Conservation (phyloP, 2,329 filamentous ascomycete species). For the Colletotrichum sidae region DNA sequence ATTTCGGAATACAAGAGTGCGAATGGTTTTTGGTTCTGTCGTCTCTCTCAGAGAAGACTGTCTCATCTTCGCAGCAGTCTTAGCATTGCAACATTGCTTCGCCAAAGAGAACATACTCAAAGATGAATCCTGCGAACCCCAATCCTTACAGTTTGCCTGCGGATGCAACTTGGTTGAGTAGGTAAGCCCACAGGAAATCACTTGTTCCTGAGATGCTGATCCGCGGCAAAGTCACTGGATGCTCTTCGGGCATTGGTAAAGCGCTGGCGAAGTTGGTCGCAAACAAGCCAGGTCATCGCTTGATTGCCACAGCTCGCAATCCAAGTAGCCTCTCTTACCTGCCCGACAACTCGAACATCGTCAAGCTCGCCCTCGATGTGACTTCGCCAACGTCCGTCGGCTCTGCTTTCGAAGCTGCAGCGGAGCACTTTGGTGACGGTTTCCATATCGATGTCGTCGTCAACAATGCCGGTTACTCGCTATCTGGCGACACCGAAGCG, state of each 20-base stretch:
- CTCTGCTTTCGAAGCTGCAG: constrained; percentile 47
- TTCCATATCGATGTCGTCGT: constrained; percentile 47
- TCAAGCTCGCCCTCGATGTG: constrained; percentile 61
- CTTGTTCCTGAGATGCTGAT: constrained; percentile 25
- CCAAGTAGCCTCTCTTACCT: constrained; percentile 53
- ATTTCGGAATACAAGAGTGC: neutral
- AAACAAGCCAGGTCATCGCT: constrained; percentile 49
- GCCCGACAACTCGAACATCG: constrained; percentile 48
- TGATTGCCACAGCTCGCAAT: constrained; percentile 63
- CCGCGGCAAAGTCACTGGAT: constrained; percentile 56
- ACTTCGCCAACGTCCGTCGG: constrained; percentile 52
- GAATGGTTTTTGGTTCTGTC: no score
- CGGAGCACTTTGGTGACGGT: constrained; percentile 46
- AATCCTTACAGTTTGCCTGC: constrained; percentile 47
- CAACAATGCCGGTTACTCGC: constrained; percentile 47
- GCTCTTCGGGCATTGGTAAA: constrained; percentile 60
- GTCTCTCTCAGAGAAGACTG: no score
- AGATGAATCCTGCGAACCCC: constrained; percentile 47
- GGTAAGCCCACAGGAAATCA: constrained; percentile 28
- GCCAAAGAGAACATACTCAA: neutral
- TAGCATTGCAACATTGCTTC: neutral
- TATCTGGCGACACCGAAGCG: constrained; percentile 46
- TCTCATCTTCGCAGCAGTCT: no score
- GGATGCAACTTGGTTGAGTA: constrained; percentile 55
- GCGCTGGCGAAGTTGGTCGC: constrained; percentile 52